A percentile compares a stretch with the other conserved stretches of the same genome.
phyloP scores from a whole-genome alignment of 2,329 filamentous ascomycete genomes.

The Nakataea oryzae region DNA sequence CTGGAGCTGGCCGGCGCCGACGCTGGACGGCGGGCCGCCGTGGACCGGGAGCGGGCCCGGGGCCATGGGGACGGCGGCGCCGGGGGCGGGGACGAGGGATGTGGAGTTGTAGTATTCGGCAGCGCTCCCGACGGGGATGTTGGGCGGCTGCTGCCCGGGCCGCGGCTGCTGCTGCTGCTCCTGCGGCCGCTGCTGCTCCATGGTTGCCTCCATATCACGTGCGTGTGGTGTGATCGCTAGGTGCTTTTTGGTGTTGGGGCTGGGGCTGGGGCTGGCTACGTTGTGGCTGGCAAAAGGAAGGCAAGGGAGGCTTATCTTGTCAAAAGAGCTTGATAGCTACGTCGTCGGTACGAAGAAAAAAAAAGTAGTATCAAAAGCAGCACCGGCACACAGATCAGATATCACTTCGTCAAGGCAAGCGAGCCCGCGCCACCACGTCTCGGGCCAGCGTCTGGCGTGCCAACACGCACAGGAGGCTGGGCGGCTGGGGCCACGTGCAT shows the following conservation, averaged over 20 bases:
- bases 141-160: too few relatives aligned
- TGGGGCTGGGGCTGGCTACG: background rate
- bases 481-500: too few relatives aligned
- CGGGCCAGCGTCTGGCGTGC: too few relatives aligned
- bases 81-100: background rate
- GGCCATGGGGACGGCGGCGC: background rate
- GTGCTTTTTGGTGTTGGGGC: background rate
- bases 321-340: too few relatives aligned
- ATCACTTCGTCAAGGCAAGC: too few relatives aligned
- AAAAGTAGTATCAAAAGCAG: too few relatives aligned
- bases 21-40: background rate
- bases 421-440: too few relatives aligned
- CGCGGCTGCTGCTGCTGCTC: background rate
- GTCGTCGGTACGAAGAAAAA: too few relatives aligned
- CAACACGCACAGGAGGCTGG: too few relatives aligned
- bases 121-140: background rate
- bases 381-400: too few relatives aligned
- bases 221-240: background rate
- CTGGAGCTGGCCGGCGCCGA: background rate
- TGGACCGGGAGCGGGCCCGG: background rate
- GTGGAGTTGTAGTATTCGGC: slow-evolving; percentile 1
- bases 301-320: too few relatives aligned
- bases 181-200: background rate
- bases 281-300: too few relatives aligned
- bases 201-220: background rate